Percentiles rank a stretch among this genome's conserved stretches.
phyloP scores from a whole-genome alignment of 2,329 filamentous ascomycete species.

The Pochonia chlamydosporia region DNA sequence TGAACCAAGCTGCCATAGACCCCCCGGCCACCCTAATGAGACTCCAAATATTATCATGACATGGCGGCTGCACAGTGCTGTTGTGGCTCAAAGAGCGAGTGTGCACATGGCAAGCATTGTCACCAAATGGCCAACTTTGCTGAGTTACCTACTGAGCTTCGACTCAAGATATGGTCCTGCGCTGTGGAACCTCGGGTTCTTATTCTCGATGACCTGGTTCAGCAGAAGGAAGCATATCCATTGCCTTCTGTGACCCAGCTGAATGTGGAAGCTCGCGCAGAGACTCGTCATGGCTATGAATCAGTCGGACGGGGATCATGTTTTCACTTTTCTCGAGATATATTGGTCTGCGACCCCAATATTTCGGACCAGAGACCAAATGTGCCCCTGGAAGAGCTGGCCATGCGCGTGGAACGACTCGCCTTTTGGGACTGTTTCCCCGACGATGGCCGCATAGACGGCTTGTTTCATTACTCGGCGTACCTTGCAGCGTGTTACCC shows the following conservation, averaged over 20 bases:
- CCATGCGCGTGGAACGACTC: slow-evolving; percentile 26
- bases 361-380: slow-evolving; percentile 27
- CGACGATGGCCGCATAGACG: slow-evolving; percentile 29
- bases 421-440: slow-evolving; percentile 35
- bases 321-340: slow-evolving; percentile 30
- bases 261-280: slow-evolving; percentile 27
- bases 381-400: slow-evolving; percentile 26
- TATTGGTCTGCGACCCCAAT: slow-evolving; percentile 31
- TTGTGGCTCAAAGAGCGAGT: background rate
- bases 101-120: background rate
- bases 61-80: slow-evolving; percentile 4
- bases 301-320: slow-evolving; percentile 28
- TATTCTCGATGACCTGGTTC: slow-evolving; percentile 28
- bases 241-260: slow-evolving; percentile 30
- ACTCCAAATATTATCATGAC: slow-evolving; percentile 1
- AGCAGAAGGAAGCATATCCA: slow-evolving; percentile 23
- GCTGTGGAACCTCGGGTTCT: slow-evolving; percentile 30
- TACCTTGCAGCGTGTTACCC: slow-evolving; percentile 28
- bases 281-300: slow-evolving; percentile 29
- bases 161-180: slow-evolving; percentile 31
- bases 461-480: slow-evolving; percentile 26
- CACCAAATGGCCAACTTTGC: slow-evolving; percentile 15
- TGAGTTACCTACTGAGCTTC: slow-evolving; percentile 29
- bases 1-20: background rate
- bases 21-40: background rate